Evolutionary conservation across 345 rosid species (phyloP).

Genomic region (Boechera retrofracta): DNA sequence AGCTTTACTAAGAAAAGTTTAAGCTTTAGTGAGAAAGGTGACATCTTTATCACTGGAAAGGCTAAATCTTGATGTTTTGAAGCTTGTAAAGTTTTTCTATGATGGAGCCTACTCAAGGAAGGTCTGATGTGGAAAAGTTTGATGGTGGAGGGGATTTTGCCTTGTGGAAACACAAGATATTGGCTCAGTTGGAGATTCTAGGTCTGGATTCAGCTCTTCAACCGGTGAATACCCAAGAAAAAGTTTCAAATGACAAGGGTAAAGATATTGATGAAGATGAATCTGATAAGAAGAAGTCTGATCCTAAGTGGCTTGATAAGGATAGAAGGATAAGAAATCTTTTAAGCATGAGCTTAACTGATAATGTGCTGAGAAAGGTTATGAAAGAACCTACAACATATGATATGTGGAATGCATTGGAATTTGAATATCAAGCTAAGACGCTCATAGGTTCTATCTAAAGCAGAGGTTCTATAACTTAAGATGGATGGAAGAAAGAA

Average conservation of each 20-base stretch:
- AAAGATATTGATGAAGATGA: not conserved
- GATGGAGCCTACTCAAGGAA: not conserved
- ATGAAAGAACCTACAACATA: not conserved
- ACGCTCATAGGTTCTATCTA: too few relatives aligned
- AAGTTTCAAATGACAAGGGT: too few relatives aligned
- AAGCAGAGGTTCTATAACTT: not conserved
- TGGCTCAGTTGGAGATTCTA: not conserved
- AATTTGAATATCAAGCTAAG: too few relatives aligned
- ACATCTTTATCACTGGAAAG: too few relatives aligned
- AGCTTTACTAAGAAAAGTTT: too few relatives aligned
- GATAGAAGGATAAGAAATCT: not conserved
- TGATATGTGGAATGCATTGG: too few relatives aligned
- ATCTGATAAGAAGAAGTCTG: not conserved
- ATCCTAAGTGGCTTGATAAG: not conserved
- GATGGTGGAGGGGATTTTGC: not conserved
- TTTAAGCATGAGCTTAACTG: not conserved
- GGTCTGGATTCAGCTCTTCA: not conserved
- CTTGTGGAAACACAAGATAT: not conserved
- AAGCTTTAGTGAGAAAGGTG: too few relatives aligned
- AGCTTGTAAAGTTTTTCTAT: not conserved
- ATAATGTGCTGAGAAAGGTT: not conserved
- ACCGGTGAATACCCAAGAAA: fast-evolving
- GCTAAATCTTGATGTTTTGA: not conserved
- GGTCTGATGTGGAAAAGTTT: too few relatives aligned
- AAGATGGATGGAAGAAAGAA: not conserved